Base-by-base conservation (phyloP, 139 green algal genomes). In the Ostreobium quekettii region DNA sequence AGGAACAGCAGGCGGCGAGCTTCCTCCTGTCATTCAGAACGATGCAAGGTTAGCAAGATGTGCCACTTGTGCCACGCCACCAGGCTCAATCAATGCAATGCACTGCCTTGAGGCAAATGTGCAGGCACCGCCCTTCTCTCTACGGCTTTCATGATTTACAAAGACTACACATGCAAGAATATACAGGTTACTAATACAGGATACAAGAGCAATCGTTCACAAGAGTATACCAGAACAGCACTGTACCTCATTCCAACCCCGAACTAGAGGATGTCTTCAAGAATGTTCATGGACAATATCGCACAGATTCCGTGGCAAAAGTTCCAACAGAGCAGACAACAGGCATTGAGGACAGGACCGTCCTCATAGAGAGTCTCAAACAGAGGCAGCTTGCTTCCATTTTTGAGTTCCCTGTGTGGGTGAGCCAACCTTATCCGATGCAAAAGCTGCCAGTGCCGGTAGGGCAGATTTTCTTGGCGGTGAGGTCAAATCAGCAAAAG, bases 401-500 rank as follows among this genome's bases (percentile, higher is more conserved):
- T n/a, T n/a, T n/a, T n/a, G n/a, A n/a, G n/a, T n/a, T n/a, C n/a
- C n/a, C n/a, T n/a, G n/a, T n/a, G n/a, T n/a, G n/a, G n/a, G n/a
- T n/a, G n/a, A n/a, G n/a, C n/a, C 42, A 6, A 47, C 35, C 1
- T 61, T 37, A 57, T 88, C 68, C 5, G 63, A 69, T 1, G 90
- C 90, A 59, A 83, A 85, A 3, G 79, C 80, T 22, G 92, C 84
- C 33, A 98, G 75, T 26, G 77, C 81, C 24, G 72, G 15, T 46
- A 98, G 75, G 2, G 84, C 81, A 1, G 88, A 71, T 72, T 91
- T 93, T 67, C 80, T 80, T 5, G 90, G 85, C 32, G 72, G 71
- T 3, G 77, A 79, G 48, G 90, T 76, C 66, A 98, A 64, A 71
- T 98, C 93, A 4, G 81, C 79, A 70, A 90, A 87, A 47, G 74